These are phyloP conservation scores for Cercospora sp. DNA, from an alignment of 2,329 filamentous ascomycete genomes.

Conservation along the genomic window DNA sequence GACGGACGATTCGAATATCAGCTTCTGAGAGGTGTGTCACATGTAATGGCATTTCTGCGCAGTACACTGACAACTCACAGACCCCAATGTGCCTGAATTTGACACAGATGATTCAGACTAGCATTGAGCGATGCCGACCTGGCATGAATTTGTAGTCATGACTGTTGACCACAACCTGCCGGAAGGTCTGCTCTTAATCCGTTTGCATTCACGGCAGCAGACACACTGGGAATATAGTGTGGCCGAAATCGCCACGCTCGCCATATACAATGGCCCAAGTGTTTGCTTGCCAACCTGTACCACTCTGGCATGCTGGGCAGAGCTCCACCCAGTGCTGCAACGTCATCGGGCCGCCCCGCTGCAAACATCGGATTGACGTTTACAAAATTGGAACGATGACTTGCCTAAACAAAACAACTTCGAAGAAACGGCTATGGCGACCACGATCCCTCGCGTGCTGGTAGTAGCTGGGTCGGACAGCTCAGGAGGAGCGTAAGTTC, in stretches of 20 bases:
- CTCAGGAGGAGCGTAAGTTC: conserved; percentile 81
- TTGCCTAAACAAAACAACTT: conserved; percentile 9
- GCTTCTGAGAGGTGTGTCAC: conserved; percentile 43
- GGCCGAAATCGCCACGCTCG: not conserved
- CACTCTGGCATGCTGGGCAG: not conserved
- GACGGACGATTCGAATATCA: conserved; percentile 48
- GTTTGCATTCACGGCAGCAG: not conserved
- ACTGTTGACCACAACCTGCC: not conserved
- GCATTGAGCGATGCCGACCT: conserved; percentile 4
- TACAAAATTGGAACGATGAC: not conserved
- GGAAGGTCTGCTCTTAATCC: not conserved
- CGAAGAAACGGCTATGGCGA: conserved; percentile 2
- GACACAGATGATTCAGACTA: conserved; percentile 48
- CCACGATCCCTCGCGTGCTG: conserved; percentile 58
- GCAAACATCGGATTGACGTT: conserved; percentile 14
- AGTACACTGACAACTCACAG: conserved; percentile 31
- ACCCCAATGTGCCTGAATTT: conserved; percentile 49
- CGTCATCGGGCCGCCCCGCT: conserved; percentile 15
- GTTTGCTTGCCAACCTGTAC: not conserved
- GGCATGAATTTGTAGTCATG: not conserved
- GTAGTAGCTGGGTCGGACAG: conserved; percentile 88
- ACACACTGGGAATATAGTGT: not conserved
- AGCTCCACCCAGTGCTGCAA: conserved; percentile 2
- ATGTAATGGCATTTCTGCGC: not conserved
- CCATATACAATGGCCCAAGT: not conserved